Evolutionary conservation across 345 rosid genomes (phyloP), one percentile per base, ranked within the genome.

Genomic region (Eucalyptus regnans): DNA sequence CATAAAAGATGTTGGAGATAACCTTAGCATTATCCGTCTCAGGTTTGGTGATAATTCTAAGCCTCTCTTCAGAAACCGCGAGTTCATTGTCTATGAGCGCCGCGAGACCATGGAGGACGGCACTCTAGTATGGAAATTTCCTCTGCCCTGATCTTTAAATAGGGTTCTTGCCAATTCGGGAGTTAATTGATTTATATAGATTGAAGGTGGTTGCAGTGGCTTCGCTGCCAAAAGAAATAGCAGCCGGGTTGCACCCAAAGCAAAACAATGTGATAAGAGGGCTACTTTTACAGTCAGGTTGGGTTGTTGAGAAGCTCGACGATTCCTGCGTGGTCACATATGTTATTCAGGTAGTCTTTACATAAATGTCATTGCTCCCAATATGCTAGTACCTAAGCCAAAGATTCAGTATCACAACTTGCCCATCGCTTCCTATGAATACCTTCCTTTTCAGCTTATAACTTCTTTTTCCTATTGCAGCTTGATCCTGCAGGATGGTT

Each of bases 401-500:
- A 41, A 41, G 29, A 41, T 41, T 41, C 29, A 76, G 27, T 6
- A 76, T 76, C 48, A 37, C 14, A 76, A 11, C 23, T 41, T 37
- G 15, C 23, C 48, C 83, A 76, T 41, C 12, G 4, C 29, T 11
- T 76, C 48, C 83, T 11, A 20, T 76, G 6, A 20, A 76, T 0
- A 3, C 48, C 27, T 76, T 12, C 16, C 14, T 76, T 37, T 68
- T 6, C 43, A 23, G 14, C 43, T 20, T 20, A 18, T 17, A 17
- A 10, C 37, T 68, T 71, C 23, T 18, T 37, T 87, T 20, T 56
- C 27, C 20, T 52, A 62, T 68, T 87, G 89, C 96, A 95, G 98
- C 90, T 96, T 85, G 99, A 96, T 92, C 98, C 97, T n/a, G 95
- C 97, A 76, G 98, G 97, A 92, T 96, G 98, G 98, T 91, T 95